Evolutionary conservation across 2,329 filamentous ascomycete genomes (phyloP).

Genomic region (Emergomyces orientalis): DNA sequence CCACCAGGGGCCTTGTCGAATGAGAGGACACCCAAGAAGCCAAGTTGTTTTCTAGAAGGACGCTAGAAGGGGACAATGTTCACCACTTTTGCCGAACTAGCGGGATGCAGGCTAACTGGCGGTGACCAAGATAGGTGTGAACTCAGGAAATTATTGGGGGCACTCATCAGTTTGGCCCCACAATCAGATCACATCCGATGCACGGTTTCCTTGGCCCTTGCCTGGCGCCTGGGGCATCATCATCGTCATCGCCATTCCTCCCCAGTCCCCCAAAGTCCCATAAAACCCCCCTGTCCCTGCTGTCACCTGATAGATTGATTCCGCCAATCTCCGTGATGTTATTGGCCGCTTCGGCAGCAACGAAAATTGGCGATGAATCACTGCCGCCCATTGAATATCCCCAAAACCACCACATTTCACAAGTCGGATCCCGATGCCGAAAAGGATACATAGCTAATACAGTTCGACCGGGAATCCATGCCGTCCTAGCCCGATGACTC

Average conservation of each 20-base stretch:
- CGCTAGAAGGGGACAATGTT: not conserved
- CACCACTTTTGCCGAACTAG: not conserved
- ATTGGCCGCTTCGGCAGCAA: slow-evolving; percentile 1
- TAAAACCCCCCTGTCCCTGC: not conserved
- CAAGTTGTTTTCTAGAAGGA: not conserved
- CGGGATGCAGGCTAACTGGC: not conserved
- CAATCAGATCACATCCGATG: not conserved
- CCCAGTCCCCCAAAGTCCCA: not conserved
- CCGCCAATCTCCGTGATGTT: not conserved
- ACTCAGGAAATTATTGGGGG: not conserved
- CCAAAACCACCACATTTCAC: not conserved
- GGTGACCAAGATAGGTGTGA: not conserved
- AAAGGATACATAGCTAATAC: not conserved
- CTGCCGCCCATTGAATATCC: not conserved
- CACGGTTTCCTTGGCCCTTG: no score
- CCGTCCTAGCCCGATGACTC: not conserved
- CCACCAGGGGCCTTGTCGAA: not conserved
- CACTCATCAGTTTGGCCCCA: not conserved
- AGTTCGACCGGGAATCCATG: not conserved
- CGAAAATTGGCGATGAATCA: not conserved
- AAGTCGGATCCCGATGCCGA: not conserved
- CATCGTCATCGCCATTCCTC: not conserved
- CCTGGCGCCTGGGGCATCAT: not conserved
- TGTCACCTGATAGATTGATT: not conserved
- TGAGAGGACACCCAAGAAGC: not conserved